A percentile compares a stretch with the other conserved stretches of the same genome.
These are phyloP conservation scores for Mycena metata DNA, from an alignment of 768 basidiomycete genomes.

Conservation along the genomic window DNA sequence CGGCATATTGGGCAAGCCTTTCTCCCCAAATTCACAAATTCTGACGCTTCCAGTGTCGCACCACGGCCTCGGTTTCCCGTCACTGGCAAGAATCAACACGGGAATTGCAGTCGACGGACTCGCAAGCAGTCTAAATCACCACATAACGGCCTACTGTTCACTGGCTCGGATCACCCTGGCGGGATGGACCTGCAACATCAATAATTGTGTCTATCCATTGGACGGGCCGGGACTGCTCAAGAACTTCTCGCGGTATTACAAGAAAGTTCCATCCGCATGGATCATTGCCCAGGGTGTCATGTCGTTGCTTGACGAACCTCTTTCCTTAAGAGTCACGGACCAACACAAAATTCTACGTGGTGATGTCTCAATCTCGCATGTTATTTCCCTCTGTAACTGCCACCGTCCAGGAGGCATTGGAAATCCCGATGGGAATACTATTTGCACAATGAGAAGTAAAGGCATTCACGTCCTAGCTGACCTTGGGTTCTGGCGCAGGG, in stretches of 20 bases:
- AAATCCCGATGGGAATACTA: neutral
- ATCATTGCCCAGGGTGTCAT: constrained; percentile 2
- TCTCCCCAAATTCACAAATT: constrained; percentile 10
- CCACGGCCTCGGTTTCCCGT: constrained; percentile 28
- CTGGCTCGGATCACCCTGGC: constrained; percentile 35
- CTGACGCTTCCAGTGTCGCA: constrained; percentile 16
- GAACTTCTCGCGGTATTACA: neutral
- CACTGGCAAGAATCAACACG: constrained; percentile 27
- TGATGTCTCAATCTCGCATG: constrained; percentile 5
- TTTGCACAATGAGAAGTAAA: constrained; percentile 2
- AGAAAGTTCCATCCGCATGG: constrained; percentile 7
- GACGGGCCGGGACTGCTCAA: neutral
- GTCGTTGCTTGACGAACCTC: neutral
- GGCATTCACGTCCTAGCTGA: neutral
- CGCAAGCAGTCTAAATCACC: constrained; percentile 35
- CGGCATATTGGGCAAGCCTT: constrained; percentile 21
- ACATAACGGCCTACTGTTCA: constrained; percentile 27
- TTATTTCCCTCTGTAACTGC: too few species aligned
- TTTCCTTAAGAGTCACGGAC: neutral
- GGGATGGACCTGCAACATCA: constrained; percentile 35
- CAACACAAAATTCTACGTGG: neutral
- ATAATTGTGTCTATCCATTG: constrained; percentile 18
- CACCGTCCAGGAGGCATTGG: neutral
- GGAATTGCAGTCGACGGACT: constrained; percentile 25
- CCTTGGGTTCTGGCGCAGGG: neutral